Base-by-base conservation (phyloP, 2,329 filamentous ascomycete genomes). In the Thielaviopsis euricoi region DNA sequence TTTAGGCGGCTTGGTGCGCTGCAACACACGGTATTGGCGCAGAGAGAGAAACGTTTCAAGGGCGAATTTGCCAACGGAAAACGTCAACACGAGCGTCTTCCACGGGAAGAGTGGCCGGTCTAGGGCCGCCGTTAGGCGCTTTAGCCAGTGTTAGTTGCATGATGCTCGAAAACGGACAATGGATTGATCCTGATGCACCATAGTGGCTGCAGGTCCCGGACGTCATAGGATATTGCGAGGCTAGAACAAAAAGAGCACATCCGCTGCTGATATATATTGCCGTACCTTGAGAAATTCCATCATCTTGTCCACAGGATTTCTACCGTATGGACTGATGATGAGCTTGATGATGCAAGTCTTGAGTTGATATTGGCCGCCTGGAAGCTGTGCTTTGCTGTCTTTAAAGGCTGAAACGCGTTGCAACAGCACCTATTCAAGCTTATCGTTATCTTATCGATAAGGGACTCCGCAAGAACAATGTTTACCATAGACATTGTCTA, bases 81-180 rank as follows among this genome's bases (percentile, higher is more conserved):
- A 98, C 66, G 89, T 87, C 65, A 97, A 80, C 66, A 98, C 90
- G 66, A 98, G 82, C 70, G 83, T 86, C 81, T 96, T 98, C 93
- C 93, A 98, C 58, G 93, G 91, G 75, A 97, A 95, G 67, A 87
- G 77, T 60, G 91, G 90, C 67, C 87, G 83, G 76, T 98, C 93
- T 66, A 97, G 85, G 71, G 86, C 83, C 71, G 81, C 82, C 68
- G 89, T 88, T 64, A 97, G 83, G 75, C 80, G 79, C 81, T 85
- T 67, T 53, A 57, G 53, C 53, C 40, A 58, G 58, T 52, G 59
- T 58, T 54, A 59, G 50, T 37, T 53, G 25, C 25, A 33, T 54
- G 13, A 15, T 50, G 43, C 43, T n/a, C 6, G n/a, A 50, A 22
- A 50, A 13, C 48, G 12, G 21, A 33, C 51, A 48, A 48, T 46